phyloP scores from a whole-genome alignment of 306 rosid genomes.

The Rosa lucieae region DNA sequence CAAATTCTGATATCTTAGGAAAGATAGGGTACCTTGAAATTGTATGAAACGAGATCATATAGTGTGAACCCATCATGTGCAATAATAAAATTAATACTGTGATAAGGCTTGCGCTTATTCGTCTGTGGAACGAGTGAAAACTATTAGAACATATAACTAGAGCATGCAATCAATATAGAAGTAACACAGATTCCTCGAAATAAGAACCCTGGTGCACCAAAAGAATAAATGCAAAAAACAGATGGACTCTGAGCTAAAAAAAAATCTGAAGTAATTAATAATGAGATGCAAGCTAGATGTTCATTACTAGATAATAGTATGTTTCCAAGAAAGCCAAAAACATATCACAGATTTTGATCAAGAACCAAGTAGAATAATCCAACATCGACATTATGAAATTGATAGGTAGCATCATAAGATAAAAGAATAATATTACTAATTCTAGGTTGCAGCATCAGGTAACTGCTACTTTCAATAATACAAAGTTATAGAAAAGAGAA shows the following conservation, averaged over 20 bases:
- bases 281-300: background rate
- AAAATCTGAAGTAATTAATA: background rate
- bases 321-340: background rate
- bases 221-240: background rate
- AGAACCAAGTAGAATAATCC: background rate
- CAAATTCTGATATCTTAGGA: slow-evolving; percentile 8
- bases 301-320: background rate
- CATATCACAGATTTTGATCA: background rate
- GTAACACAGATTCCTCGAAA: background rate
- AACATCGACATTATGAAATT: background rate
- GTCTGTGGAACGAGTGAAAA: slow-evolving; percentile 49
- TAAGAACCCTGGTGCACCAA: background rate
- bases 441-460: background rate
- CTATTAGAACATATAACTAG: slow-evolving; percentile 14
- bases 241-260: background rate
- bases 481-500: background rate
- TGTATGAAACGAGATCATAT: slow-evolving; percentile 87
- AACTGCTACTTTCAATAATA: background rate
- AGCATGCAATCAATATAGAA: slow-evolving; percentile 1
- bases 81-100: slow-evolving; percentile 73
- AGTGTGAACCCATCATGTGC: slow-evolving; percentile 94
- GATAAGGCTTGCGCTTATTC: slow-evolving; percentile 88
- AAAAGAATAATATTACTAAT: background rate
- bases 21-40: slow-evolving; percentile 64
- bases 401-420: background rate